These are phyloP conservation scores for Trifolium dubium DNA, from an alignment of 306 rosid species.

Conservation along the genomic window DNA sequence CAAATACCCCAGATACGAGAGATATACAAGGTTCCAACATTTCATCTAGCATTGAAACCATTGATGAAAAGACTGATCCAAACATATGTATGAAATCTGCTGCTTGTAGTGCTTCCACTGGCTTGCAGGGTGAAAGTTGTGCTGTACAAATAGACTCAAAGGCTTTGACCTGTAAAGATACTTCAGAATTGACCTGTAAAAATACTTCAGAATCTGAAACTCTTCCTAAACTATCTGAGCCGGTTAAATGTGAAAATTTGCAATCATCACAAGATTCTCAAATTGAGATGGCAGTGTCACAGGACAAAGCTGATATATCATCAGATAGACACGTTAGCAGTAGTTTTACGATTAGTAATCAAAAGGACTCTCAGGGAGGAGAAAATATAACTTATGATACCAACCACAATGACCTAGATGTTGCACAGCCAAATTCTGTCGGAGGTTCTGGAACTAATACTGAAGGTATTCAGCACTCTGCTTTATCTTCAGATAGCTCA, in stretches of 20 bases:
- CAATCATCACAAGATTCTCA: conserved; percentile 46
- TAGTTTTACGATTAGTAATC: conserved; percentile 31
- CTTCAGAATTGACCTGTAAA: conserved; percentile 45
- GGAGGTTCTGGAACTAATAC: conserved; percentile 56
- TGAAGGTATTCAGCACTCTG: conserved; percentile 48
- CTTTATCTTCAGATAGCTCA: conserved; percentile 54
- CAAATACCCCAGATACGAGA: conserved; percentile 42
- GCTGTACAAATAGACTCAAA: conserved; percentile 53
- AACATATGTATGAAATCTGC: conserved; percentile 51
- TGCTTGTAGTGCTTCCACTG: conserved; percentile 49
- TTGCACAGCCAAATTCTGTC: conserved; percentile 49
- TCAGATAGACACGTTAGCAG: conserved; percentile 44
- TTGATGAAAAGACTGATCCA: conserved; percentile 55
- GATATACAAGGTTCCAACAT: conserved; percentile 49
- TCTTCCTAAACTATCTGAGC: conserved; percentile 48
- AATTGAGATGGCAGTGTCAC: conserved; percentile 48
- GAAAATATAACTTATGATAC: conserved; percentile 54
- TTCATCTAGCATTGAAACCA: conserved; percentile 49
- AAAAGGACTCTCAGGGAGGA: conserved; percentile 48
- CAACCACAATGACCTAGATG: conserved; percentile 57
- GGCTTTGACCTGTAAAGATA: conserved; percentile 47
- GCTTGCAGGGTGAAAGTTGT: conserved; percentile 50
- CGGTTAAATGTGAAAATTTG: conserved; percentile 45
- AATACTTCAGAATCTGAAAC: conserved; percentile 52
- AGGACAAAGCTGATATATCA: conserved; percentile 48